Percentiles rank a stretch among this genome's conserved stretches.
Conservation (phyloP, 352 stramenopile genomes). For the Blastocystis sp. region DNA sequence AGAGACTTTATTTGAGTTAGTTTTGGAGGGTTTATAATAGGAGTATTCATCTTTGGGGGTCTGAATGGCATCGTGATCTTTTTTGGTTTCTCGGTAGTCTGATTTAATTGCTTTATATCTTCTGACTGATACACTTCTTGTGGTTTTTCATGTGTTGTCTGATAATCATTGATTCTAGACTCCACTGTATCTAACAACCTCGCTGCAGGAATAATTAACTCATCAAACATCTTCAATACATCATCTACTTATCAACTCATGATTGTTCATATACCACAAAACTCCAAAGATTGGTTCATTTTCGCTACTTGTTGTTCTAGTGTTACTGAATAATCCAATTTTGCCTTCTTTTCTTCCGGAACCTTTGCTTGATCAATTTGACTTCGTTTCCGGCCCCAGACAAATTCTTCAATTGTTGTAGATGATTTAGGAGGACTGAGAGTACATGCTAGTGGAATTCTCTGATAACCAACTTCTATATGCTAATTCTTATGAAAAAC, state of each 20-base stretch:
- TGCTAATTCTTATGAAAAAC: background rate
- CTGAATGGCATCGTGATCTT: background rate
- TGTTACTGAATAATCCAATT: background rate
- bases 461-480: background rate
- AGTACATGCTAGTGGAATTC: background rate
- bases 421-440: background rate
- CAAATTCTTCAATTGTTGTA: background rate
- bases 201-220: slow-evolving; percentile 21
- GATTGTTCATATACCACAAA: background rate
- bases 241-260: background rate
- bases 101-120: background rate
- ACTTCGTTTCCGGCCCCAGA: slow-evolving; percentile 8
- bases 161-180: background rate
- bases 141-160: background rate
- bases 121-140: background rate
- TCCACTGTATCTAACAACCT: slow-evolving; percentile 16
- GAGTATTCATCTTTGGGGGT: background rate
- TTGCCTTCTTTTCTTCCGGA: background rate
- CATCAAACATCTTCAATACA: slow-evolving; percentile 37
- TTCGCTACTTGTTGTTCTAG: background rate
- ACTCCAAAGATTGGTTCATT: background rate
- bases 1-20: background rate
- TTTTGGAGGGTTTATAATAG: background rate
- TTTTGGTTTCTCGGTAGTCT: background rate
- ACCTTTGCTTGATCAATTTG: background rate